Base-by-base conservation (phyloP, 2,329 filamentous ascomycete genomes). In the Penicillium thymicola region DNA sequence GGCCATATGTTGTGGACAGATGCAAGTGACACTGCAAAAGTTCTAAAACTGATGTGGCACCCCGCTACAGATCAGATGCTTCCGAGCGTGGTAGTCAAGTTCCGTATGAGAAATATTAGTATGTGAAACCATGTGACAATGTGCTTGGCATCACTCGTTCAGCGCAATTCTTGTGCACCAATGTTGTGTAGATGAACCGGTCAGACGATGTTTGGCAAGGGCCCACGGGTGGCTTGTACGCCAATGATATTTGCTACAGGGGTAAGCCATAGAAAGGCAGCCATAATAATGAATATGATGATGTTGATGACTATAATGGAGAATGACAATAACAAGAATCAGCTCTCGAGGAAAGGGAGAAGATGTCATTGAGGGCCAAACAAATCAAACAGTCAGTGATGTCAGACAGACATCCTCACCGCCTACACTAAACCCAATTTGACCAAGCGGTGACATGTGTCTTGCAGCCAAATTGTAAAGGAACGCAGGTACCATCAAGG, bases 1-100 rank as follows among this genome's bases (percentile, higher is more conserved):
- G 82, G 81, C 0, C 82, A 82, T 0, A 85, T 81, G 4, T 34
- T 34, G 44, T 25, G 32, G 80, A 73, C 6, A 85, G 83, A 0
- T 77, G 76, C 72, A 68, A 69, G 67, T 34, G 23, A 25, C 42
- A 11, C 16, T 13, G 41, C 21, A 51, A 6, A 16, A 27, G 21
- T 16, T n/a, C 18, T 32, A 21, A 4, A 11, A 32, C 16, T 51
- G 47, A 7, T 51, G 41, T 44, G 76, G 73, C 77, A 32, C 79
- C 79, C 66, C 78, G 79, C 65, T 78, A 79, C 58, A 70, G 71
- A 13, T 74, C 78, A 59, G 77, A 79, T 59, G 70, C 70, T 0
- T 66, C 70, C 44, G 75, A 78, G 55, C 73, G 76, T 4, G 76
- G 78, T 2, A 75, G 67, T 16, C 1, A 2, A 27, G 5, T 80